Percentiles rank a stretch among this genome's conserved stretches.
Evolutionary conservation across 805 yeast species (phyloP).

Genomic region (Kurtzmaniella cleridarum): DNA sequence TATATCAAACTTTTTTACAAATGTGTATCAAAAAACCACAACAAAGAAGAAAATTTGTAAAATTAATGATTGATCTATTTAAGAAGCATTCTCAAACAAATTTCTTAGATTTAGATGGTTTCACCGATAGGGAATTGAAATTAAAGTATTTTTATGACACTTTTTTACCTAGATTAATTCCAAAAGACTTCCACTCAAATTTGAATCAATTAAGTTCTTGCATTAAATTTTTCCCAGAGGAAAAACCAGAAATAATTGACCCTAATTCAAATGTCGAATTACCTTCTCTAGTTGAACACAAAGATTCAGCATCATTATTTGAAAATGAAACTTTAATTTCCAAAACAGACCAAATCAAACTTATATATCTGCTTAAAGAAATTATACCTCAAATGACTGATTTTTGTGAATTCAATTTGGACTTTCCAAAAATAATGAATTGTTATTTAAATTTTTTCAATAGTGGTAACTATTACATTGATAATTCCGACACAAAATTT

Average conservation of each 20-base stretch:
- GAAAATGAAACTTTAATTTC: constrained; percentile 2
- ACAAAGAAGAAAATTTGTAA: constrained; percentile 10
- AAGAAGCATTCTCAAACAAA: constrained; percentile 14
- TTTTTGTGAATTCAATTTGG: constrained; percentile 16
- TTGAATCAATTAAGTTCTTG: not conserved
- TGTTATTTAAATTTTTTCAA: constrained; percentile 16
- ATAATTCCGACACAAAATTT: constrained; percentile 12
- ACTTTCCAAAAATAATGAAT: constrained; percentile 18
- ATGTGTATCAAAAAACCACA: constrained; percentile 12
- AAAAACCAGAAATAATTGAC: too few relatives aligned
- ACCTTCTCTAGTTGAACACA: too few relatives aligned
- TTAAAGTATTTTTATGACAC: constrained; percentile 10
- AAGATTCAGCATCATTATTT: not conserved
- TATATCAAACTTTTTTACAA: constrained; percentile 19
- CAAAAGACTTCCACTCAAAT: constrained; percentile 5
- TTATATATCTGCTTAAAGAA: constrained; percentile 11
- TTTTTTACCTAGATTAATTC: constrained; percentile 13
- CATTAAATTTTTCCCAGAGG: too few relatives aligned
- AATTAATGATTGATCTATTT: constrained; percentile 17
- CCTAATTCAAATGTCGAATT: too few relatives aligned
- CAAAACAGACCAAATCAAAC: constrained; percentile 9
- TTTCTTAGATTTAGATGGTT: constrained; percentile 15
- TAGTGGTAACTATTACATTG: constrained; percentile 6
- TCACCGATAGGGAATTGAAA: constrained; percentile 13
- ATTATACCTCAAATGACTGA: constrained; percentile 24